Evolutionary conservation across 345 rosid species (phyloP).

Genomic region (Diplotaxis tenuifolia): DNA sequence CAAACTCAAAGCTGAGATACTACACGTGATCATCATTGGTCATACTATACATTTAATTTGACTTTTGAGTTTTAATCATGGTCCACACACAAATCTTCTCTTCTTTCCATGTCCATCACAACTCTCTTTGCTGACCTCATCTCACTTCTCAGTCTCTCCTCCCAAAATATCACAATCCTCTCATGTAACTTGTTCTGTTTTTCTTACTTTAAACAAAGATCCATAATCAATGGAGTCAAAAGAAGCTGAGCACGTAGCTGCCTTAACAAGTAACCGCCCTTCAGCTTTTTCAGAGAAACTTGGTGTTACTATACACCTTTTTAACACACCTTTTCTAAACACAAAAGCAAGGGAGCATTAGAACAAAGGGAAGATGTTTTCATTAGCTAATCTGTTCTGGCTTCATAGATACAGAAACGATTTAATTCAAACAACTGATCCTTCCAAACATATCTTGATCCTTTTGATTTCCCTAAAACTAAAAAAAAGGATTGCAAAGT

Average conservation of each 20-base stretch:
- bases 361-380: not conserved
- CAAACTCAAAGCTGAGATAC: not conserved
- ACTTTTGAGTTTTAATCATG: not conserved
- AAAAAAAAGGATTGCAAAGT: not conserved
- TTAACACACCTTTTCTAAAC: not conserved
- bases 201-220: too few relatives aligned
- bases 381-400: conserved; percentile 1
- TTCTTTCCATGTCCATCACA: not conserved
- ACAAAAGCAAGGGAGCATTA: not conserved
- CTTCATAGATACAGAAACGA: conserved; percentile 1
- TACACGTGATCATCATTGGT: conserved; percentile 25
- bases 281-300: not conserved
- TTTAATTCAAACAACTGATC: not conserved
- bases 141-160: not conserved
- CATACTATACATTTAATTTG: not conserved
- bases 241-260: not conserved
- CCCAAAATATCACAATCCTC: not conserved
- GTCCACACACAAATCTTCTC: not conserved
- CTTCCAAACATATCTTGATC: conserved; percentile 1
- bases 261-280: not conserved
- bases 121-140: not conserved
- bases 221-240: not conserved
- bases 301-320: not conserved
- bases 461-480: not conserved
- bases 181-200: not conserved